Conservation (phyloP, 306 rosid genomes). For the Inga oerstediana region DNA sequence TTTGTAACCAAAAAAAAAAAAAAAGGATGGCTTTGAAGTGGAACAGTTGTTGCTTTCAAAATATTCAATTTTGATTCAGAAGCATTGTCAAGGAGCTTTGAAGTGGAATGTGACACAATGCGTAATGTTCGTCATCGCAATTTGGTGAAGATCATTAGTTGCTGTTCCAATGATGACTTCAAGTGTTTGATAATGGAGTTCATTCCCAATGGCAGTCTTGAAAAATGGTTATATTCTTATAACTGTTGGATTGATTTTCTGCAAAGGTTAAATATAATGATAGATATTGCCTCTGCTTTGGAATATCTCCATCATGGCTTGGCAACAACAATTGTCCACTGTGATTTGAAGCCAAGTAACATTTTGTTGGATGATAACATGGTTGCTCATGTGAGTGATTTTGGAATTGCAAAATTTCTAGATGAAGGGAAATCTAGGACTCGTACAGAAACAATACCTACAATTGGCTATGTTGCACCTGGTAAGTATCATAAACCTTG, state of each 20-base stretch:
- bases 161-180: neutral
- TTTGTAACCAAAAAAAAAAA: too few relatives aligned
- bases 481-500: neutral
- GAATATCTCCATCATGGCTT: neutral
- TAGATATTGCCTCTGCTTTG: neutral
- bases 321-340: neutral
- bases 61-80: neutral
- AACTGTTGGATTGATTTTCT: neutral
- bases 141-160: neutral
- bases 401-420: neutral
- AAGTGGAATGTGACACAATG: neutral
- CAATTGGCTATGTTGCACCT: neutral
- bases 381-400: neutral
- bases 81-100: neutral
- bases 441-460: neutral
- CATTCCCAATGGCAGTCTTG: neutral
- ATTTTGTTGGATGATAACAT: neutral
- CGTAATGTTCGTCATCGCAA: neutral
- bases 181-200: neutral
- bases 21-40: neutral
- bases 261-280: neutral
- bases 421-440: neutral
- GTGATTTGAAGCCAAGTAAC: neutral
- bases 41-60: neutral
- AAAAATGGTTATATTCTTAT: neutral